Conservation (phyloP, 2,329 filamentous ascomycete species). For the Fusarium fujikuroi region DNA sequence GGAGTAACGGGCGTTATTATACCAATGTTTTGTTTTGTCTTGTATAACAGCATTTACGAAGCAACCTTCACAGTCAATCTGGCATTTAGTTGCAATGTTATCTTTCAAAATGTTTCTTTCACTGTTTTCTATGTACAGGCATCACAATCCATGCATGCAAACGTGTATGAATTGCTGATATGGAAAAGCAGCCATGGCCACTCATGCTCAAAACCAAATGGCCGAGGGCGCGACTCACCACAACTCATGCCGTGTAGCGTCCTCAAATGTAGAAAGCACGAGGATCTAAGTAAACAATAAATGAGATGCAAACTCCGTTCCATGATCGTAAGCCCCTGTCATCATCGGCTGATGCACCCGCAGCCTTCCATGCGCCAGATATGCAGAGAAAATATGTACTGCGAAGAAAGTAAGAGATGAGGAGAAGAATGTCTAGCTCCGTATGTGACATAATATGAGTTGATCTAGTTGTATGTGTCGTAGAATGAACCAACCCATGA, state of each 20-base stretch:
- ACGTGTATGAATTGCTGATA: not conserved
- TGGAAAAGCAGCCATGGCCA: conserved; percentile 5
- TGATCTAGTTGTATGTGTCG: conserved; percentile 22
- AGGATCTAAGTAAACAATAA: conserved; percentile 21
- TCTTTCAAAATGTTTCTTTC: conserved; percentile 1
- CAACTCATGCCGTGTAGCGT: not conserved
- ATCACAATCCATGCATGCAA: not conserved
- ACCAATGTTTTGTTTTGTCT: conserved; percentile 22
- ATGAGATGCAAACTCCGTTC: conserved; percentile 39
- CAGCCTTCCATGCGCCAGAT: conserved; percentile 41
- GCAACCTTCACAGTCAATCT: not conserved
- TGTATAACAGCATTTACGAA: conserved; percentile 28
- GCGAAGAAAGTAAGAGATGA: conserved; percentile 22
- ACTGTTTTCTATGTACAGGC: conserved; percentile 19
- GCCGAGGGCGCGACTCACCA: not conserved
- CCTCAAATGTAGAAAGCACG: conserved; percentile 3
- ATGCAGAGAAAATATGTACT: conserved; percentile 40
- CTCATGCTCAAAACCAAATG: conserved; percentile 18
- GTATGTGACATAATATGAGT: not conserved
- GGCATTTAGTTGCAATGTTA: not conserved
- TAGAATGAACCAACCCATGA: not conserved
- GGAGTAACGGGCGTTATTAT: conserved; percentile 22
- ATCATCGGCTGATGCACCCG: conserved; percentile 39
- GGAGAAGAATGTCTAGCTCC: not conserved
- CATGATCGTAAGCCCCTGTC: conserved; percentile 39